These are phyloP conservation scores for Phytophthora pinifolia DNA, from an alignment of 352 stramenopile genomes.

Conservation along the genomic window DNA sequence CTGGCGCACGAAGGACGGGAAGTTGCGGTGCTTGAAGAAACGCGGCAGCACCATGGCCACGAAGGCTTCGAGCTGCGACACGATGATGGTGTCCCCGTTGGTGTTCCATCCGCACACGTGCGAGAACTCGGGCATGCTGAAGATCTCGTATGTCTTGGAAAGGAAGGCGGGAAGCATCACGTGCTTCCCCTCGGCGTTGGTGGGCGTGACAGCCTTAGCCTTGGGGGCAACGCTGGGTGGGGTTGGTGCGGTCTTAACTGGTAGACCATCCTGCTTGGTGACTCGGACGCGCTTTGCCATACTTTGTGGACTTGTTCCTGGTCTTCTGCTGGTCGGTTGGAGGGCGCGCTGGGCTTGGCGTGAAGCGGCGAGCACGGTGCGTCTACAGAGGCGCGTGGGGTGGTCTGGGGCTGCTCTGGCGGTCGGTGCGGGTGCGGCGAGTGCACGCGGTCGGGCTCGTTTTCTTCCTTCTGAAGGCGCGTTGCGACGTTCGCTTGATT, in stretches of 20 bases:
- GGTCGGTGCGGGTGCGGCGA: slow-evolving; percentile 16
- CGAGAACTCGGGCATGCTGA: slow-evolving; percentile 82
- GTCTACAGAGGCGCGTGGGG: slow-evolving; percentile 10
- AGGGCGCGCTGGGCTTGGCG: neutral
- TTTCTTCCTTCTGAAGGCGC: slow-evolving; percentile 24
- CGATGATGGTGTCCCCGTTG: slow-evolving; percentile 92
- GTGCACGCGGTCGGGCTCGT: slow-evolving; percentile 15
- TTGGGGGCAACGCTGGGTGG: slow-evolving; percentile 2
- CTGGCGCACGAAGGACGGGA: slow-evolving; percentile 93
- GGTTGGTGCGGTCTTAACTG: slow-evolving; percentile 1
- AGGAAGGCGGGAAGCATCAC: slow-evolving; percentile 90
- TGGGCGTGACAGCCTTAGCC: slow-evolving; percentile 11
- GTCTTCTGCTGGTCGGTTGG: slow-evolving; percentile 8
- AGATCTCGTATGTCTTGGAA: slow-evolving; percentile 94
- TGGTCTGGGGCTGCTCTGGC: slow-evolving; percentile 2
- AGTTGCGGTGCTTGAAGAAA: slow-evolving; percentile 94
- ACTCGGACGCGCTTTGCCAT: slow-evolving; percentile 76
- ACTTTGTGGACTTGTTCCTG: slow-evolving; percentile 3
- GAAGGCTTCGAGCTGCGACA: slow-evolving; percentile 85
- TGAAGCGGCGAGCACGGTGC: slow-evolving; percentile 4
- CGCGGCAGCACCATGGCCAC: slow-evolving; percentile 83
- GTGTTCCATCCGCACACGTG: slow-evolving; percentile 90
- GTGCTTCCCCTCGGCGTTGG: slow-evolving; percentile 59
- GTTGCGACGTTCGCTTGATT: slow-evolving; percentile 28
- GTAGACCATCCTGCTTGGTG: slow-evolving; percentile 25